These are phyloP conservation scores for Picea glauca DNA, from an alignment of 75 land plant species.

Conservation along the genomic window DNA sequence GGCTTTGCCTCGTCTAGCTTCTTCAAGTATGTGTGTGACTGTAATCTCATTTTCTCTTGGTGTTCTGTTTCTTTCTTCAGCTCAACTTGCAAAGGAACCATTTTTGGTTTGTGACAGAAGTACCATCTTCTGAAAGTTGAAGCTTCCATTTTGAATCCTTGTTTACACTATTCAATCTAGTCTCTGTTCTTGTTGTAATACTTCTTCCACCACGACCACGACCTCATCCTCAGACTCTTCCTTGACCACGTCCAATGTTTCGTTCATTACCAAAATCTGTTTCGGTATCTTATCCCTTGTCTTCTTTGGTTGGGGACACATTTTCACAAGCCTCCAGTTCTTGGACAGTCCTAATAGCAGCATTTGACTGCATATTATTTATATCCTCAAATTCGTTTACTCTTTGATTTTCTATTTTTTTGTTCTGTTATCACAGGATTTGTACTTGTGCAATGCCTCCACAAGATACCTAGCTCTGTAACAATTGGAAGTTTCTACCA, in stretches of 20 bases:
- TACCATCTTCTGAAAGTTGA: constrained; percentile 24
- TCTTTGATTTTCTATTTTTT: too few relatives aligned
- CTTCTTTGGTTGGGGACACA: constrained; percentile 15
- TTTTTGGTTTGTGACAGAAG: not conserved
- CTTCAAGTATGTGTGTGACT: too few relatives aligned
- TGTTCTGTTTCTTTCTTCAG: too few relatives aligned
- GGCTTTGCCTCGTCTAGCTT: constrained; percentile 11
- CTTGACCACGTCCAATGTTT: constrained; percentile 20
- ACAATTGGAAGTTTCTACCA: too few relatives aligned
- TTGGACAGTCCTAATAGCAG: constrained; percentile 21
- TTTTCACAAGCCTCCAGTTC: constrained; percentile 27
- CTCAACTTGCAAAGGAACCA: too few relatives aligned
- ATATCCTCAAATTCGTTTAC: constrained; percentile 31
- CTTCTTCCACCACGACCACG: constrained; percentile 50
- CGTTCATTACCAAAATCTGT: constrained; percentile 17
- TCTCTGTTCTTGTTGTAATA: constrained; percentile 19
- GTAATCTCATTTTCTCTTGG: too few relatives aligned
- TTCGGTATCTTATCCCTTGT: constrained; percentile 19
- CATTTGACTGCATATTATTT: constrained; percentile 33
- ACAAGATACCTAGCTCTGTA: too few relatives aligned
- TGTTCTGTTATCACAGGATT: too few relatives aligned
- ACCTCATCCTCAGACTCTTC: constrained; percentile 35
- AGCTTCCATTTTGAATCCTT: constrained; percentile 19
- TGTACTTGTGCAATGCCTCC: too few relatives aligned
- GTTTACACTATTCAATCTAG: constrained; percentile 13